phyloP scores from a whole-genome alignment of 2,329 filamentous ascomycete species.

The Penicillium sp. region DNA sequence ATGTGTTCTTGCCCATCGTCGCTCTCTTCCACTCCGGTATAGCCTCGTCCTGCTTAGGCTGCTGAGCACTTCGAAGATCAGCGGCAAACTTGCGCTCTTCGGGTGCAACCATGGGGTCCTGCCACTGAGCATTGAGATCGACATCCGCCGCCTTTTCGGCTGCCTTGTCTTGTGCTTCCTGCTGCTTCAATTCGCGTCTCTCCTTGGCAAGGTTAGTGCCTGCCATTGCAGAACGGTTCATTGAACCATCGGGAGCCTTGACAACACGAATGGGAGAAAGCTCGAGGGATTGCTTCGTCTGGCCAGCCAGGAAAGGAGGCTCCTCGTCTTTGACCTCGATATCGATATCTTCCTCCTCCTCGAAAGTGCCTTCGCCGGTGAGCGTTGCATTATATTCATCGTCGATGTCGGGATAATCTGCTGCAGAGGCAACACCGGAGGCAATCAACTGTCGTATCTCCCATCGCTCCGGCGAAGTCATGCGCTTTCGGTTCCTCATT shows the following conservation, averaged over 20 bases:
- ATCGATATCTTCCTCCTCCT: constrained; percentile 91
- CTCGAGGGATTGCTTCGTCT: constrained; percentile 92
- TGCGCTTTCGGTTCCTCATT: constrained; percentile 67
- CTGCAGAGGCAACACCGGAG: constrained; percentile 83
- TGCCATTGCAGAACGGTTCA: constrained; percentile 92
- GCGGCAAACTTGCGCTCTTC: constrained; percentile 81
- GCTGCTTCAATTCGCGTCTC: constrained; percentile 74
- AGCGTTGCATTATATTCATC: constrained; percentile 86
- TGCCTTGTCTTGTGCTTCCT: constrained; percentile 70
- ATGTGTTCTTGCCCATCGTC: constrained; percentile 67
- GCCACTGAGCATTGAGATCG: constrained; percentile 83
- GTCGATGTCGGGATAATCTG: constrained; percentile 88
- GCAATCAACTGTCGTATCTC: constrained; percentile 95
- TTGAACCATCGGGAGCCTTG: constrained; percentile 94
- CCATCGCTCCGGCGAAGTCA: constrained; percentile 96
- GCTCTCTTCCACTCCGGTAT: constrained; percentile 90
- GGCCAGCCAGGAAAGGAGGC: constrained; percentile 86
- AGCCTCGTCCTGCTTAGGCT: constrained; percentile 52
- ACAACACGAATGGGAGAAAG: constrained; percentile 91
- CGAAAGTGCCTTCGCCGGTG: constrained; percentile 75
- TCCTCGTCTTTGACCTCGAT: constrained; percentile 96
- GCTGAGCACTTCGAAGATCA: constrained; percentile 63
- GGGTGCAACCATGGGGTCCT: constrained; percentile 86
- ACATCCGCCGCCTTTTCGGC: constrained; percentile 68
- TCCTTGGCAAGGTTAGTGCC: constrained; percentile 83